Base-by-base conservation (phyloP, 2,329 filamentous ascomycete genomes). In the Emmonsia crescens region DNA sequence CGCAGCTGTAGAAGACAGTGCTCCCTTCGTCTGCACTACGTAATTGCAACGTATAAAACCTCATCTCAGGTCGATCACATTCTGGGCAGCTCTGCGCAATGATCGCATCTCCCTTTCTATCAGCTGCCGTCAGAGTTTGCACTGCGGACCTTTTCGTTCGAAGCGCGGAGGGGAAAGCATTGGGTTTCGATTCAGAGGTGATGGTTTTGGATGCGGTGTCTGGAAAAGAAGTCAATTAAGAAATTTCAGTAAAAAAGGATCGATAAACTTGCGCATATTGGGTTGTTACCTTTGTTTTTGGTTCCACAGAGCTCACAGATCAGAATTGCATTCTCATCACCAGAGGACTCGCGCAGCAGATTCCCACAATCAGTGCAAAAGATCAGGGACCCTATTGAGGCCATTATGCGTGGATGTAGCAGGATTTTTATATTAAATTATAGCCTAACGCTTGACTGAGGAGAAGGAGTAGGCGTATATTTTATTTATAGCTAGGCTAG, bases 361-460 rank as follows among this genome's bases (percentile, higher is more conserved):
- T 96, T 96, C 64, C 93, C 93, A 75, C 93, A 97, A 73, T 92
- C 89, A 60, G 83, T 89, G 79, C 93, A 97, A 76, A 97, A 97
- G 42, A 96, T 87, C 48, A 97, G 81, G 59, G 91, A 93, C 61
- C 91, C 93, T 67, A 96, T 91, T 21, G 89, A 86, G 66, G 92
- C 86, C 93, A 96, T 96, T 62, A 62, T 66, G 65, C 52, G 42
- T 48, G 33, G 9, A 29, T 42, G 38, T 29, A 38, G 12, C 9
- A 16, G 14, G 10, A 10, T 33, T 36, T 8, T 14, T n/a, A 33
- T 36, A 38, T 5, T 56, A 19, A 29, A 19, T 3, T 14, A 29
- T 27, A 16, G 1, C 5, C 27, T 5, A 31, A 31, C 24, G 31
- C 12, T n/a, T 29, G 16, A 51, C 1, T 51, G 10, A 49, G n/a